Evolutionary conservation across 768 basidiomycete genomes (phyloP), one percentile per base, ranked within the genome.

Genomic region (Leccinum disarticulatum): DNA sequence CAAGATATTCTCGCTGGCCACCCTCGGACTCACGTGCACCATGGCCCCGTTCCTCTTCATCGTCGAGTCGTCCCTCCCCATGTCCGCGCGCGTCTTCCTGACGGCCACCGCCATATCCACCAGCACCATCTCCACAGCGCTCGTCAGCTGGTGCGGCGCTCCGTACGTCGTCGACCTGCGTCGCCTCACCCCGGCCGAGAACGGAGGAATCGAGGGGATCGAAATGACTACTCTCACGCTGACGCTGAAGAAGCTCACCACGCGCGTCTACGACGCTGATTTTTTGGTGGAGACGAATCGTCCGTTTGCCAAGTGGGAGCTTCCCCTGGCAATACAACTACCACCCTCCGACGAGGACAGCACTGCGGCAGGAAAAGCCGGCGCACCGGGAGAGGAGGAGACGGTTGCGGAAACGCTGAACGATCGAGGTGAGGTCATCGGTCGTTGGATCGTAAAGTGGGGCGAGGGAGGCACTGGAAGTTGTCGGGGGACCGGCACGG

Each of bases 401-500:
- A 91, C 91, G 1, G 81, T 93, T 1, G 92, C 93, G 14, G 91
- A 93, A 73, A 92, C 89, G 3, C 64, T 79, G 47, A 82, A 87
- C 63, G 71, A 76, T 41, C 75, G 79, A 13, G 89, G 88, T 0
- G 77, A 79, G 15, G 74, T 91, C 14, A 54, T 89, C 9, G 92
- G 92, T 25, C 76, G 88, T 53, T 93, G 91, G 92, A 76, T 91
- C 11, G 91, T 93, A 2, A 80, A 77, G 52, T 93, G 91, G 90
- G 84, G 78, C 15, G 81, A 86, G 62, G 77, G 82, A 38, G 88
- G 87, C 2, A 77, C 78, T 54, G 89, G 90, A 19, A 78, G 70
- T 3, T 93, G 90, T 66, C 78, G 79, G 35, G 77, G 80, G 61
- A 76, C 80, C n/a, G 93, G 93, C 9, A 77, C 77, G 48, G 77